A percentile compares a stretch with the other conserved stretches of the same genome.
Conservation (phyloP, 129 eudicot species). For the Calendula officinalis region DNA sequence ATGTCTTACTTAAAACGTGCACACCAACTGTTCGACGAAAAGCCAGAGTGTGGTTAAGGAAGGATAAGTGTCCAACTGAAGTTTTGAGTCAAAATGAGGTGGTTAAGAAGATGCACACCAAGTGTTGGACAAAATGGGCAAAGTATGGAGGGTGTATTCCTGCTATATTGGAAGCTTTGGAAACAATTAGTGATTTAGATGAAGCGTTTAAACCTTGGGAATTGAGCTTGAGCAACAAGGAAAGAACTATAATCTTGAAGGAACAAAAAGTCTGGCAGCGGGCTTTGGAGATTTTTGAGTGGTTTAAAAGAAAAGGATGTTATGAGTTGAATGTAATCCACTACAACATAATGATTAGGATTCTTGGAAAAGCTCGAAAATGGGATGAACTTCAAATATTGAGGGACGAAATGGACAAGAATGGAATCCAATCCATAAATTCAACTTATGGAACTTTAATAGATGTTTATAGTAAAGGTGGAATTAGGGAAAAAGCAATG, state of each 20-base stretch:
- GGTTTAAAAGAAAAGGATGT: slow-evolving; percentile 81
- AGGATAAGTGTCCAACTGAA: neutral
- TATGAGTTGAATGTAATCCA: slow-evolving; percentile 86
- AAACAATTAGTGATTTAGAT: slow-evolving; percentile 52
- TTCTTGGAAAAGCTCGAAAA: slow-evolving; percentile 55
- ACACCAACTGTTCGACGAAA: slow-evolving; percentile 9
- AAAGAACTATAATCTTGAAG: slow-evolving; percentile 77
- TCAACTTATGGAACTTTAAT: slow-evolving; percentile 88
- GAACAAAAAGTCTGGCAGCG: slow-evolving; percentile 76
- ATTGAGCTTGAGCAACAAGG: slow-evolving; percentile 57
- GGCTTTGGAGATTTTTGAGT: slow-evolving; percentile 80
- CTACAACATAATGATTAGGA: slow-evolving; percentile 74
- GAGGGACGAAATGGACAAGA: slow-evolving; percentile 64
- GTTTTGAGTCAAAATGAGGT: slow-evolving; percentile 18
- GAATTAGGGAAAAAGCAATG: slow-evolving; percentile 54
- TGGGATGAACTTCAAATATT: slow-evolving; percentile 67
- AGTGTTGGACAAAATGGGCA: slow-evolving; percentile 64
- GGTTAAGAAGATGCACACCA: slow-evolving; percentile 30
- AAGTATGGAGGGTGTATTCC: slow-evolving; percentile 73
- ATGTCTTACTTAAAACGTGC: slow-evolving; percentile 6
- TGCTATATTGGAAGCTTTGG: slow-evolving; percentile 58
- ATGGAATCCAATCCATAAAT: slow-evolving; percentile 42
- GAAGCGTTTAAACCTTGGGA: slow-evolving; percentile 65
- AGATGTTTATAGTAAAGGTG: slow-evolving; percentile 91
- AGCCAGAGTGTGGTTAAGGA: neutral